These are phyloP conservation scores for Arabidopsis hybrid DNA, from an alignment of 441 rosid genomes.

Conservation along the genomic window DNA sequence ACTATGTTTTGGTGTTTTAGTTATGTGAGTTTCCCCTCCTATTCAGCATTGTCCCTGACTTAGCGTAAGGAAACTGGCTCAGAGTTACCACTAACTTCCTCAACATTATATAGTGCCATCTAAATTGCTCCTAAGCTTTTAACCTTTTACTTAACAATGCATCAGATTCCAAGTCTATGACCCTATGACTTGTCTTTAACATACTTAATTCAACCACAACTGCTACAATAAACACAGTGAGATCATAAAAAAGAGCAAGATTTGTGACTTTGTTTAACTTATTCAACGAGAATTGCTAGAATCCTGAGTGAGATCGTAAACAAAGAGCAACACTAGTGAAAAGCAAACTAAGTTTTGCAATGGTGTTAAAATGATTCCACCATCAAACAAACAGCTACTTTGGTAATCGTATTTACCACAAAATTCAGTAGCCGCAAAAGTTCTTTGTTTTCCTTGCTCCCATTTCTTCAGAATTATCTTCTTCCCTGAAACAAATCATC, in stretches of 20 bases:
- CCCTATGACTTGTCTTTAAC: not conserved
- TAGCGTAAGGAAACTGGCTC: conserved; percentile 1
- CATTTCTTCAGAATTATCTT: conserved; percentile 10
- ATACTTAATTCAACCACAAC: not conserved
- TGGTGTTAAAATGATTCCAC: conserved; percentile 22
- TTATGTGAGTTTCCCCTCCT: too few species aligned
- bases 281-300: conserved; percentile 23
- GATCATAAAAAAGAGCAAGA: not conserved
- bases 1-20: not conserved
- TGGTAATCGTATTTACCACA: conserved; percentile 31
- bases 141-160: conserved; percentile 10
- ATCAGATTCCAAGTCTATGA: conserved; percentile 1
- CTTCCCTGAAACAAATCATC: conserved; percentile 32
- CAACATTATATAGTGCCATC: not conserved
- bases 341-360: conserved; percentile 32
- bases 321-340: conserved; percentile 7
- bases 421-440: conserved; percentile 4
- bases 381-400: conserved; percentile 36
- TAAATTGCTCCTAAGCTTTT: not conserved
- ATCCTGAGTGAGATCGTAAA: conserved; percentile 17
- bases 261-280: conserved; percentile 18
- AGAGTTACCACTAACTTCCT: not conserved
- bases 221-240: not conserved
- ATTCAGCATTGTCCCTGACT: not conserved
- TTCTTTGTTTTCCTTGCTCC: not conserved